A percentile compares a stretch with the other conserved stretches of the same genome.
Conservation (phyloP, 2,329 filamentous ascomycete genomes). For the Phyllosticta capitalensis region DNA sequence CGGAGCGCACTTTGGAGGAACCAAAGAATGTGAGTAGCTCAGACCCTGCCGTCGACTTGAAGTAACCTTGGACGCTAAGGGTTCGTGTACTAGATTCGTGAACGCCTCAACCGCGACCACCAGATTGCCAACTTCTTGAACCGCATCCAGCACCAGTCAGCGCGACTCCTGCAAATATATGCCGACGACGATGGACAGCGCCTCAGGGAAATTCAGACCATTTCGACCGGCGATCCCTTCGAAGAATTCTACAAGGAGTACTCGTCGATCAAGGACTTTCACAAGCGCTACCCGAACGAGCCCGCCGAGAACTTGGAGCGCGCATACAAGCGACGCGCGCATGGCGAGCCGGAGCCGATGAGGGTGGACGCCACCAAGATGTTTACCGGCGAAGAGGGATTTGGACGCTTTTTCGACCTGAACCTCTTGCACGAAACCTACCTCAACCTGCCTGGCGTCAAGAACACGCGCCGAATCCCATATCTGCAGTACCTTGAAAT, state of each 20-base stretch:
- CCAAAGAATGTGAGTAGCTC: slow-evolving; percentile 63
- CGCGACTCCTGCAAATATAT: slow-evolving; percentile 73
- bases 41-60: not conserved
- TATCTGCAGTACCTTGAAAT: slow-evolving; percentile 90
- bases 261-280: slow-evolving; percentile 72
- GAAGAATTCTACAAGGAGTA: slow-evolving; percentile 86
- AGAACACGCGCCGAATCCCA: slow-evolving; percentile 53
- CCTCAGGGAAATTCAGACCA: slow-evolving; percentile 70
- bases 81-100: slow-evolving; percentile 57
- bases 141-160: slow-evolving; percentile 79
- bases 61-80: slow-evolving; percentile 9
- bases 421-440: slow-evolving; percentile 77
- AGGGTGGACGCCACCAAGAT: slow-evolving; percentile 72
- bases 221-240: slow-evolving; percentile 78
- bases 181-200: slow-evolving; percentile 64
- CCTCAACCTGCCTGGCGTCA: slow-evolving; percentile 78
- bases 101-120: slow-evolving; percentile 83
- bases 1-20: slow-evolving; percentile 80
- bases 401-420: slow-evolving; percentile 85
- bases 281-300: slow-evolving; percentile 85
- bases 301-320: slow-evolving; percentile 91
- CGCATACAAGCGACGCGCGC: slow-evolving; percentile 68
- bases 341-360: slow-evolving; percentile 51
- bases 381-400: slow-evolving; percentile 93
- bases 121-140: slow-evolving; percentile 79